These are phyloP conservation scores for Yamadazyma ubonensis DNA, from an alignment of 805 yeast genomes.

Conservation along the genomic window DNA sequence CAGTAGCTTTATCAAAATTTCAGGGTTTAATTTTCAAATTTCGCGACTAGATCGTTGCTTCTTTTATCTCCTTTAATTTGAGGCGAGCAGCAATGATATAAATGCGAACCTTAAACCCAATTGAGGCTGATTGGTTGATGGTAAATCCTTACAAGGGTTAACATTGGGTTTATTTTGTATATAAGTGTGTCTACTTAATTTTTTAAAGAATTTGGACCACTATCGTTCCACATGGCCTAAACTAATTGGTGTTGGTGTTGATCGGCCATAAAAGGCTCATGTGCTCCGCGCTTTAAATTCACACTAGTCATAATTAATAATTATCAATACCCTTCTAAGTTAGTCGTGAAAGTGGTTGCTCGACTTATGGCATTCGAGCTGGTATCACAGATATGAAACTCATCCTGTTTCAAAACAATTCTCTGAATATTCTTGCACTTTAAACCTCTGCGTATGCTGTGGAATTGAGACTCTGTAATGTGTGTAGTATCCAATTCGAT, in stretches of 20 bases:
- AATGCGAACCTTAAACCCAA: conserved; percentile 1
- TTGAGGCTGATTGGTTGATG: too few relatives aligned
- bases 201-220: too few relatives aligned
- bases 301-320: too few relatives aligned
- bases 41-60: conserved; percentile 8
- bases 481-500: conserved; percentile 8
- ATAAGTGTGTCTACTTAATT: too few relatives aligned
- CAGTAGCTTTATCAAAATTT: conserved; percentile 1
- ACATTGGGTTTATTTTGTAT: not conserved
- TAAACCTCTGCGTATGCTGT: not conserved
- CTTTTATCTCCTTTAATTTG: not conserved
- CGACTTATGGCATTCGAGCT: conserved; percentile 3
- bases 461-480: conserved; percentile 7
- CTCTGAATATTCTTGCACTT: not conserved
- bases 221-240: too few relatives aligned
- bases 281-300: too few relatives aligned
- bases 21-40: conserved; percentile 9
- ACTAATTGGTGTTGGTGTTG: too few relatives aligned
- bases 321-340: too few relatives aligned
- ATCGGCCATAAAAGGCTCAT: too few relatives aligned
- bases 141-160: not conserved
- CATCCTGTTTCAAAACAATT: conserved; percentile 11
- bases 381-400: conserved; percentile 11
- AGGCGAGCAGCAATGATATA: conserved; percentile 5
- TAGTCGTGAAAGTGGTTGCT: too few relatives aligned